These are phyloP conservation scores for Entamoeba invadens DNA, from an alignment of 208 protist species.

Conservation along the genomic window DNA sequence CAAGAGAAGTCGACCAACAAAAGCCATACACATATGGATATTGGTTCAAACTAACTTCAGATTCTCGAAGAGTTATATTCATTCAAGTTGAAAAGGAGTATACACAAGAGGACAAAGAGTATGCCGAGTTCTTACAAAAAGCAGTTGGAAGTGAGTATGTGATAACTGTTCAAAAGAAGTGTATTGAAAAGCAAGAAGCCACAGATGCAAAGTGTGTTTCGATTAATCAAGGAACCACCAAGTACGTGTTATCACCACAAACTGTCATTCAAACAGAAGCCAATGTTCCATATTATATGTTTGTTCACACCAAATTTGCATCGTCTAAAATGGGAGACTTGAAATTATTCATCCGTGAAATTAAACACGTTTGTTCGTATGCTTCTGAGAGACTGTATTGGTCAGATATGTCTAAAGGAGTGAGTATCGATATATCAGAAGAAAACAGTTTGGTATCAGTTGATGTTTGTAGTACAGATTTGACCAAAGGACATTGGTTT, in stretches of 20 bases:
- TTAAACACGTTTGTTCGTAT: not conserved
- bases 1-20: not conserved
- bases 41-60: not conserved
- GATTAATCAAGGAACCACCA: not conserved
- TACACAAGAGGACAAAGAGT: not conserved
- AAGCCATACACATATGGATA: not conserved
- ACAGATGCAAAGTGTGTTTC: not conserved
- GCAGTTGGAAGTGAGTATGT: not conserved
- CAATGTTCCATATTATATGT: not conserved
- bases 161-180: not conserved
- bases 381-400: not conserved
- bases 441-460: not conserved
- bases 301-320: not conserved
- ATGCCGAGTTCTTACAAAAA: not conserved
- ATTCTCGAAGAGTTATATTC: not conserved
- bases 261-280: not conserved
- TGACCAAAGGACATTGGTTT: not conserved
- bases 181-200: not conserved
- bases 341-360: not conserved
- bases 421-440: not conserved
- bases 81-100: not conserved
- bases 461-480: not conserved
- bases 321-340: not conserved
- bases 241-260: not conserved
- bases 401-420: not conserved